These are phyloP conservation scores for Nothophoma quercina DNA, from an alignment of 2,329 filamentous ascomycete genomes.

Conservation along the genomic window DNA sequence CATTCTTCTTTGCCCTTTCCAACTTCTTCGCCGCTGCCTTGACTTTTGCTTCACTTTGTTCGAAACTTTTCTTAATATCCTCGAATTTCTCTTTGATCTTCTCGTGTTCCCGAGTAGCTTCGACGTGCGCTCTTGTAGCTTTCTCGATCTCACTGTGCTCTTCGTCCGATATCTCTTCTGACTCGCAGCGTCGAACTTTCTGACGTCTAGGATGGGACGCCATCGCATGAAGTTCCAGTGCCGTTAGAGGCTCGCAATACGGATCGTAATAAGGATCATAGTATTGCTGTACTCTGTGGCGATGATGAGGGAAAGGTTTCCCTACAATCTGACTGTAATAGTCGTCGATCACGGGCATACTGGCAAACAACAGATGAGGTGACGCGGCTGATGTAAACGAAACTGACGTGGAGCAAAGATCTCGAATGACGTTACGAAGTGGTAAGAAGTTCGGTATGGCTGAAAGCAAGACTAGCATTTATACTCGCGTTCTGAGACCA, in stretches of 20 bases:
- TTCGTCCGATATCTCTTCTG: neutral
- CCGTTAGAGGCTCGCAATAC: neutral
- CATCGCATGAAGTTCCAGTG: neutral
- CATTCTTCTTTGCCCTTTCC: neutral
- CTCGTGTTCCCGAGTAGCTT: neutral
- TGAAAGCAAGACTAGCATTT: neutral
- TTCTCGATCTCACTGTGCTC: neutral
- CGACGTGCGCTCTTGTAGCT: neutral
- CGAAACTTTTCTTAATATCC: neutral
- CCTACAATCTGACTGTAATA: neutral
- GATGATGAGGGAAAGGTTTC: neutral
- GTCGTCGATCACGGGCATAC: neutral
- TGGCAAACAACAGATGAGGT: too few species aligned
- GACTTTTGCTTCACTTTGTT: conserved; percentile 9
- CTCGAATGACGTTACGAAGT: neutral
- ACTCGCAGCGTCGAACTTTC: neutral
- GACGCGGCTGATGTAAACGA: neutral
- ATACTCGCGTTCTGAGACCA: neutral
- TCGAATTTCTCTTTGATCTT: conserved; percentile 2
- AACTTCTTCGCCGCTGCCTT: neutral
- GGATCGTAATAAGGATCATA: neutral
- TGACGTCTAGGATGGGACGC: neutral
- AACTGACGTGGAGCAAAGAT: neutral
- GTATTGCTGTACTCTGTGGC: neutral
- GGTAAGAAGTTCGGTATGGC: neutral